Percentiles rank a stretch among this genome's conserved stretches.
Conservation (phyloP, 257 asterid genomes). For the Solanum appendiculatum region DNA sequence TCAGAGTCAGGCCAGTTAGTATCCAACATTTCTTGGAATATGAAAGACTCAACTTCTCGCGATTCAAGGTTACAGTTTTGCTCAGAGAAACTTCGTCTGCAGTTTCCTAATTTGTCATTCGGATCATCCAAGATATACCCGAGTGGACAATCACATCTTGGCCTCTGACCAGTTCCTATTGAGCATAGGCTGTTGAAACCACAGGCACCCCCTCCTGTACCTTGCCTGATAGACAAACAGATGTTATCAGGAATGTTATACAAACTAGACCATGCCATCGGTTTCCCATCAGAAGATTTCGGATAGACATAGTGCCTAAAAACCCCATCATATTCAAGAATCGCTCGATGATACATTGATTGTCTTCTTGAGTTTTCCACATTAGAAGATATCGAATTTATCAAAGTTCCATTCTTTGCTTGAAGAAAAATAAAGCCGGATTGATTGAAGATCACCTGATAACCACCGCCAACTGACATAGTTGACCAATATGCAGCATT, state of each 20-base stretch:
- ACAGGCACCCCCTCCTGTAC: slow-evolving; percentile 47
- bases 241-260: slow-evolving; percentile 25
- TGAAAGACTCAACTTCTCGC: neutral
- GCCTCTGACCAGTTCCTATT: slow-evolving; percentile 8
- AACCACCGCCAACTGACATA: slow-evolving; percentile 25
- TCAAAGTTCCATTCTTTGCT: neutral
- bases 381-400: neutral
- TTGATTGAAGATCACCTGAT: slow-evolving; percentile 17
- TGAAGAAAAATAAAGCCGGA: slow-evolving; percentile 15
- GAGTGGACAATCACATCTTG: slow-evolving; percentile 33
- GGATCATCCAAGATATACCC: slow-evolving; percentile 36
- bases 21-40: neutral
- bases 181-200: slow-evolving; percentile 52
- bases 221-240: neutral
- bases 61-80: slow-evolving; percentile 11
- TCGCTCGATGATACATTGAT: slow-evolving; percentile 24
- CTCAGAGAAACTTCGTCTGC: slow-evolving; percentile 24
- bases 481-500: slow-evolving; percentile 14
- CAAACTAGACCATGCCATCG: slow-evolving; percentile 17
- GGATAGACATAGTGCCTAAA: slow-evolving; percentile 31
- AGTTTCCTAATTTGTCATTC: slow-evolving; percentile 19
- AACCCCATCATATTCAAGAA: slow-evolving; percentile 40
- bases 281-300: slow-evolving; percentile 2
- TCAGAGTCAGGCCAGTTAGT: slow-evolving; percentile 1
- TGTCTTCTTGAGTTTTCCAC: slow-evolving; percentile 2